Base-by-base conservation (phyloP, 352 stramenopile species). In the Lagenidium sp. region DNA sequence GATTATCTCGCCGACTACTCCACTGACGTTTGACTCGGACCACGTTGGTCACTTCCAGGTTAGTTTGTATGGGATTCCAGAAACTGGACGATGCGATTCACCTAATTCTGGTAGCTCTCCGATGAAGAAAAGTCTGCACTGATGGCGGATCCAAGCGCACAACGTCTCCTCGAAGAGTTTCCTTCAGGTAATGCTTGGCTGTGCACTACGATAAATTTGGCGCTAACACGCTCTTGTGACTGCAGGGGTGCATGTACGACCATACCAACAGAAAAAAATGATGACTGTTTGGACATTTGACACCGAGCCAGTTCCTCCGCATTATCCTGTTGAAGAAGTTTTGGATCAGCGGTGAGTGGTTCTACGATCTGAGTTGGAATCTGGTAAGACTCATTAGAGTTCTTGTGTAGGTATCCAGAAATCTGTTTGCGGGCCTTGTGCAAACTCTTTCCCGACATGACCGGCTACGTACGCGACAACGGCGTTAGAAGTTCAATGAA, bases 221-320 rank as follows among this genome's bases (percentile, higher is more conserved):
- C 19, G 35, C 16, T 24, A 19, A 1, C 24, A 32, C 31, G 11
- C 23, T 12, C 21, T 16, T 6, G 31, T 20, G 44, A 38, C 30
- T 36, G 12, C 46, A 67, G 75, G 76, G 34, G 57, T 89, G 31
- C 76, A 89, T 44, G 73, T 82, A 10, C 72, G 76, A 15, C 76
- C 72, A 31, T 89, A 83, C 44, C 45, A 63, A 21, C 51, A 63
- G 15, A 49, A 58, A 32, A 82, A 83, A 38, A 68, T 83, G 58
- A 83, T 89, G 73, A 63, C 55, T 10, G 71, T 89, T 13, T 89
- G 76, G 76, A 85, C 76, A 20, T 89, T 82, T 47, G 76, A 85
- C 42, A 80, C 77, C 12, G 65, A 85, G 19, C 53, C 70, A 11
- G 76, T 85, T 24, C 42, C 62, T 6, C 56, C 63, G 0, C 59